Evolutionary conservation across 805 yeast genomes (phyloP), one percentile per base, ranked within the genome.

Genomic region (Suhomyces canberraensis): DNA sequence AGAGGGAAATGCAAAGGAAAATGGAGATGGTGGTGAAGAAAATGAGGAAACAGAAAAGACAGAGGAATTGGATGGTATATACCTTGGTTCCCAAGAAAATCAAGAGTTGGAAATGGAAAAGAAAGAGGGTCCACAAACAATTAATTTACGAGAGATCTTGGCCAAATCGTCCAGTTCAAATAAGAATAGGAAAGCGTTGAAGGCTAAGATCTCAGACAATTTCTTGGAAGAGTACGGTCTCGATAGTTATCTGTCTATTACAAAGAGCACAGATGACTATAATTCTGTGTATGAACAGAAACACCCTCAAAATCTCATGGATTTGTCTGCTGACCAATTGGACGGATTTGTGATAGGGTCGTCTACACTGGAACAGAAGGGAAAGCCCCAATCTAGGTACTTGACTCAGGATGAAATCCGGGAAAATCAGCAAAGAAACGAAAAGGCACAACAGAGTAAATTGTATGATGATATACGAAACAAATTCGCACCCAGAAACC

Each of bases 201-300:
- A 42, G 9, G 51, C 53, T 25, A 58, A 58, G 32, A 36, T 62
- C 32, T 47, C 60, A 13, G 64, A 56, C 20, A 56, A 62, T 33
- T 51, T 64, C 20, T 45, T 66, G 17, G 63, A 61, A 24, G 73
- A 68, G 35, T 68, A 68, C 43, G 73, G 73, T 1, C 37, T 68
- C 11, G 55, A 45, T 3, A 51, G 55, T 39, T 64, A 62, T 41
- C 31, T 43, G 7, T 56, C 61, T 9, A 56, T 65, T 1, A 52
- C 56, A 2, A 54, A 51, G 22, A 13, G 14, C 5, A 36, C 44
- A 4, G 49, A 52, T 22, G 69, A 64, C 43, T 60, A 60, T 42
- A 54, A 59, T 39, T 56, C 40, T 25, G 8, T 54, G 3, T 46
- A 51, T 29, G 57, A 49, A 30, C 42, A 45, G 31, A 31, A 42